phyloP scores from a whole-genome alignment of 768 basidiomycete species.

The Rhizopogon vesiculosus region DNA sequence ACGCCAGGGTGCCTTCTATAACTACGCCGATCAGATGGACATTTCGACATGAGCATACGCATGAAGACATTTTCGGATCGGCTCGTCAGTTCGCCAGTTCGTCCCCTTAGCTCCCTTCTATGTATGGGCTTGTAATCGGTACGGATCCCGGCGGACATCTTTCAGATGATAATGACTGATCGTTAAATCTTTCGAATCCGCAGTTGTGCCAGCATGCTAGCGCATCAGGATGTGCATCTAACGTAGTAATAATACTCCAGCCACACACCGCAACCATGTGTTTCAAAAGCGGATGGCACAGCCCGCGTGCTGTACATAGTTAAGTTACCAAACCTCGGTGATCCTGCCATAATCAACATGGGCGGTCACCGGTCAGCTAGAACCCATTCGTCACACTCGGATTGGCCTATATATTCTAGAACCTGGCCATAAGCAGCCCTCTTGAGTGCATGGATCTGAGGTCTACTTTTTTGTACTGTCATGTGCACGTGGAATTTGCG shows the following conservation, averaged over 20 bases:
- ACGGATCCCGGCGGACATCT: background rate
- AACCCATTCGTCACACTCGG: background rate
- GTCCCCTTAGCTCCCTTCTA: no score
- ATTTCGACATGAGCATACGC: background rate
- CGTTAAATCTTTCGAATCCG: background rate
- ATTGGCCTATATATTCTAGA: background rate
- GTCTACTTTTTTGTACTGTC: background rate
- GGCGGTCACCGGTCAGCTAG: no score
- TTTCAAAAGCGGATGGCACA: background rate
- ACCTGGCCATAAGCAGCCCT: background rate
- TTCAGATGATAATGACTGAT: background rate
- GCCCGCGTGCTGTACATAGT: background rate
- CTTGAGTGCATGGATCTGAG: background rate
- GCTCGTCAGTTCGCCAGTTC: no score
- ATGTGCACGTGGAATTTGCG: no score
- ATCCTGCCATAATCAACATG: background rate
- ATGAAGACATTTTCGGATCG: background rate
- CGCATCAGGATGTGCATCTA: no score
- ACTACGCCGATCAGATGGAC: background rate
- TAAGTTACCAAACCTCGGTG: background rate
- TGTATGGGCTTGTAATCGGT: no score
- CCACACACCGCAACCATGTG: background rate
- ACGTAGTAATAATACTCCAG: background rate
- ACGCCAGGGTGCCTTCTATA: background rate
- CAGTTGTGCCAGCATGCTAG: background rate